These are phyloP conservation scores for Tylopilus felleus DNA, from an alignment of 768 basidiomycete species.

Conservation along the genomic window DNA sequence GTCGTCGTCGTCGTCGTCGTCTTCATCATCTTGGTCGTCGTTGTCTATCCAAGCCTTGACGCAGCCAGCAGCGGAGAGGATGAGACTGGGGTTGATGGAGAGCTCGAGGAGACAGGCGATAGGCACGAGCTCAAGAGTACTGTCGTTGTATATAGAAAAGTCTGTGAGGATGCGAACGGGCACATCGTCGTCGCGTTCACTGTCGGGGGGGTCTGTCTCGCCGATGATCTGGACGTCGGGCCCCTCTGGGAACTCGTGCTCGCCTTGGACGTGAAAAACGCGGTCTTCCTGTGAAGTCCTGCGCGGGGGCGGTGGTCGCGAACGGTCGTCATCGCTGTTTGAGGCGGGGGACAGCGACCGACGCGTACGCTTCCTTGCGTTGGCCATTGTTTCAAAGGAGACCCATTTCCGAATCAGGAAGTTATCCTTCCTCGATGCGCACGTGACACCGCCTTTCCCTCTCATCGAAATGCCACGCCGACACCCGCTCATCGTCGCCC, in stretches of 20 bases:
- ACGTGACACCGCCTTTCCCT: slow-evolving; percentile 11
- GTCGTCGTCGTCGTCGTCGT: slow-evolving; percentile 19
- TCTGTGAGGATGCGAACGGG: slow-evolving; percentile 56
- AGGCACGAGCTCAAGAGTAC: slow-evolving; percentile 38
- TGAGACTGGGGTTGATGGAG: slow-evolving; percentile 12
- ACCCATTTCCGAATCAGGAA: background rate
- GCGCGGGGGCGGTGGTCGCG: slow-evolving; percentile 7
- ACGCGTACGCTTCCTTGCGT: slow-evolving; percentile 25
- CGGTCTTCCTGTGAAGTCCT: slow-evolving; percentile 5
- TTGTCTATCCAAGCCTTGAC: slow-evolving; percentile 38
- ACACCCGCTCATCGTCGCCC: slow-evolving; percentile 7
- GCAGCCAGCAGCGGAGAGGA: slow-evolving; percentile 38
- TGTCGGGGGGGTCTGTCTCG: slow-evolving; percentile 35
- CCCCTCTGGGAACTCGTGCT: slow-evolving; percentile 39
- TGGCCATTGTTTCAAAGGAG: slow-evolving; percentile 16
- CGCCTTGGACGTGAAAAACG: slow-evolving; percentile 17
- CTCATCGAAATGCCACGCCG: slow-evolving; percentile 8
- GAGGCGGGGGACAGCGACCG: slow-evolving; percentile 19
- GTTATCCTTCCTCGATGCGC: background rate
- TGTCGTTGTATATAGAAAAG: slow-evolving; percentile 50
- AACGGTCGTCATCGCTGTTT: slow-evolving; percentile 18
- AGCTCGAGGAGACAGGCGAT: slow-evolving; percentile 39
- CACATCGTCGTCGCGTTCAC: slow-evolving; percentile 34
- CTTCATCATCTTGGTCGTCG: slow-evolving; percentile 26
- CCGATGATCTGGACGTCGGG: slow-evolving; percentile 41